Evolutionary conservation across 768 basidiomycete genomes (phyloP).

Genomic region (Cantharellus cinnabarinus): DNA sequence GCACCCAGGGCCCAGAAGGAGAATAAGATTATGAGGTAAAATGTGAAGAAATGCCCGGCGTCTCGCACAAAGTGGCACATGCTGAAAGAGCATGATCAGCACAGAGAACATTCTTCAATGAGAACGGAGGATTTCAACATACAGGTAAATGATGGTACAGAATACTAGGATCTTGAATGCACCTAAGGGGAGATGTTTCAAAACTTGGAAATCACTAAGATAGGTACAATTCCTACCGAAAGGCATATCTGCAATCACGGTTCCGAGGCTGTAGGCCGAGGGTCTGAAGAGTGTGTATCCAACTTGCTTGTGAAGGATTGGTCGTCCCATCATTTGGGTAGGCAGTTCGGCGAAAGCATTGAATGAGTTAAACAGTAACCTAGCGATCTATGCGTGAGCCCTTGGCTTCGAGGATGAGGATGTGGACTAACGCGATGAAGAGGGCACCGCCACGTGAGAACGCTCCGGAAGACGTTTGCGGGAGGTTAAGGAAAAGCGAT

Average conservation of each 20-base stretch:
- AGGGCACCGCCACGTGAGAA: slow-evolving; percentile 77
- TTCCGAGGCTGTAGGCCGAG: slow-evolving; percentile 19
- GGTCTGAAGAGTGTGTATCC: slow-evolving; percentile 24
- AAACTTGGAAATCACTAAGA: too few relatives aligned
- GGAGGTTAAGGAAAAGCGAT: slow-evolving; percentile 52
- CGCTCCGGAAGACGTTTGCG: slow-evolving; percentile 52
- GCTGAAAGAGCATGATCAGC: neutral
- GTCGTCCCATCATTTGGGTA: slow-evolving; percentile 59
- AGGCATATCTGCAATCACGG: slow-evolving; percentile 22
- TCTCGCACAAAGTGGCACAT: slow-evolving; percentile 19
- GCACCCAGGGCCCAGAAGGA: slow-evolving; percentile 18
- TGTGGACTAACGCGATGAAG: slow-evolving; percentile 24
- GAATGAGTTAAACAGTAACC: slow-evolving; percentile 39
- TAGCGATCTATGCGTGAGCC: slow-evolving; percentile 1
- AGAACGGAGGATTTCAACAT: neutral
- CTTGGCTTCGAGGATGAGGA: slow-evolving; percentile 5
- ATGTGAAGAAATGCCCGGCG: slow-evolving; percentile 16
- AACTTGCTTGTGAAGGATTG: slow-evolving; percentile 29
- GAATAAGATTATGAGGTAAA: slow-evolving; percentile 16
- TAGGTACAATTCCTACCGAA: slow-evolving; percentile 8
- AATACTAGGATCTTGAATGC: slow-evolving; percentile 14
- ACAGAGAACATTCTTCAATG: neutral
- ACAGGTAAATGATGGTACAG: slow-evolving; percentile 22
- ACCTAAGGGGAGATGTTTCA: neutral
- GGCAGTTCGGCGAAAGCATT: slow-evolving; percentile 64